Base-by-base conservation (phyloP, 768 basidiomycete genomes). In the Lentinula sp. region DNA sequence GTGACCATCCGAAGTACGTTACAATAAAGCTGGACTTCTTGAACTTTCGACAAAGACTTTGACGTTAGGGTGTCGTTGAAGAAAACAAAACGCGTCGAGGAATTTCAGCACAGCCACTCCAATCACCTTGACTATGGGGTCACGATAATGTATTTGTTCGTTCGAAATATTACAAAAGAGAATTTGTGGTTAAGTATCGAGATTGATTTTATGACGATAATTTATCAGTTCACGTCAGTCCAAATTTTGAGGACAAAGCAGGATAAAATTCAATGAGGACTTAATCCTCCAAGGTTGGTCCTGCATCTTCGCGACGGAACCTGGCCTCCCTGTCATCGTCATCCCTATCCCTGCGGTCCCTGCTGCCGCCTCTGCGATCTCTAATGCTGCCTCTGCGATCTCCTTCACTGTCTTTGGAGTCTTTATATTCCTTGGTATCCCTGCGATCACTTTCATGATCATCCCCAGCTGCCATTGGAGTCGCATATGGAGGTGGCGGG, bases 1-100 rank as follows among this genome's bases (percentile, higher is more conserved):
- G 90, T 87, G 70, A 87, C 86, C 88, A 89, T 86, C 9, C 37
- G 18, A 16, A 45, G 8, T 15, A 5, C 13, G 9, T 15, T 31
- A 4, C 6, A 7, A 11, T 9, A 37, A 28, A n/a, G 18, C 18
- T 28, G 15, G 18, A 35, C 7, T 53, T 53, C 15, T 11, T 8
- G 51, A 5, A 53, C 8, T 34, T 35, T 21, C 3, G 21, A 8
- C 9, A 28, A 3, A 28, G 18, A 7, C 8, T 6, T 11, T 9
- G 21, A 7, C 46, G 7, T 18, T 21, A 18, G n/a, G 2, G 45
- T 21, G 6, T n/a, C 18, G 18, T 4, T 9, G n/a, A 46, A 46
- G 21, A 11, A 8, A 16, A 45, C 6, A 45, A 45, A 45, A 39
- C 39, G 9, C 15, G 39, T 39, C 39, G 39, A 43, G 49, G 18